Base-by-base conservation (phyloP, 2,329 filamentous ascomycete genomes). In the Colletotrichum eleusines region DNA sequence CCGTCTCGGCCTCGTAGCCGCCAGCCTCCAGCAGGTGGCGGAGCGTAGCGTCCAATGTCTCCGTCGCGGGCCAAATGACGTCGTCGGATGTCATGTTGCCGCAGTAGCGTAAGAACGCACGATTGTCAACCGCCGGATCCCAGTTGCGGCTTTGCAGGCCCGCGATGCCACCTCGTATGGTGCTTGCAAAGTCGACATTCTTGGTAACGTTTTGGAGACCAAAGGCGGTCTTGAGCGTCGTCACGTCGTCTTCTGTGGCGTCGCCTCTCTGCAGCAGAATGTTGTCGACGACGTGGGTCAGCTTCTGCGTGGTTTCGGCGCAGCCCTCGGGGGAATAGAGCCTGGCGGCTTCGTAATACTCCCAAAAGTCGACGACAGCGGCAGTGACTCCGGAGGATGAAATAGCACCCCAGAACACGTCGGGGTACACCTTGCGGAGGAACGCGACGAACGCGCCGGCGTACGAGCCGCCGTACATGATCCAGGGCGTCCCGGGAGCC, bases 381-480 rank as follows among this genome's bases (percentile, higher is more conserved):
- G 89, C 88, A 0, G 92, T 93, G 0, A 96, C 93, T 0, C 92
- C 94, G 0, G 92, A 95, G 0, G 92, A 94, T 0, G 92, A 91
- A 57, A 97, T 95, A 4, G 91, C 88, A 16, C 88, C 94, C 86
- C 88, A 95, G 80, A 92, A 96, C 5, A 91, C 81, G 33, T 95
- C 90, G 0, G 94, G 94, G 77, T 97, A 96, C 20, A 91, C 77
- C 69, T 92, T 90, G 42, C 94, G 89, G 46, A 94, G 81, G 74
- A 97, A 91, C 0, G 94, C 93, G 8, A 90, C 92, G 74, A 95
- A 92, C 0, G 90, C 91, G 2, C 94, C 94, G 0, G 94, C 92
- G 76, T 97, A 97, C 0, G 92, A 94, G 1, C 94, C 94, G 1
- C 94, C 94, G 72, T 97, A 97, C 0, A 89, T 88, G 66, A 97